Conservation (phyloP, 2,329 filamentous ascomycete genomes). For the Pseudocercospora fijiensis region DNA sequence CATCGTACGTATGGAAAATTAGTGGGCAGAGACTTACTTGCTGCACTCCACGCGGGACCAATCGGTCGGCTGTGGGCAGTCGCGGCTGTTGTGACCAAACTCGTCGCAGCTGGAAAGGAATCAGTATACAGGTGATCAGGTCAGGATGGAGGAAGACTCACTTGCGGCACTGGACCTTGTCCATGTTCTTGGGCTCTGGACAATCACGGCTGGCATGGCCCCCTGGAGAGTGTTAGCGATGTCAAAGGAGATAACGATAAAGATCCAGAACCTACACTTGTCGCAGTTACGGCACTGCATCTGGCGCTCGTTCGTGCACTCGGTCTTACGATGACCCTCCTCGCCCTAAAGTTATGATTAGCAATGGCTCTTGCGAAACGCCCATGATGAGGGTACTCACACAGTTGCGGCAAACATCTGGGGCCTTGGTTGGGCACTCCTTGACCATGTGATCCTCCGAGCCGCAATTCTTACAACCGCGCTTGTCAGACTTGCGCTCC, state of each 20-base stretch:
- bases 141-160: not conserved
- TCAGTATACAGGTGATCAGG: not conserved
- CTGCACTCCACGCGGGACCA: constrained; percentile 49
- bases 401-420: constrained; percentile 40
- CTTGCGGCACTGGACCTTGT: constrained; percentile 46
- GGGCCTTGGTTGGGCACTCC: constrained; percentile 50
- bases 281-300: constrained; percentile 41
- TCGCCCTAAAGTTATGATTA: too few relatives aligned
- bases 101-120: constrained; percentile 45
- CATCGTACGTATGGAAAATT: too few relatives aligned
- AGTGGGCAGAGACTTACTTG: not conserved
- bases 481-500: constrained; percentile 52
- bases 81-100: constrained; percentile 25
- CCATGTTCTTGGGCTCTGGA: constrained; percentile 58
- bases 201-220: constrained; percentile 56
- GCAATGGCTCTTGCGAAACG: too few relatives aligned
- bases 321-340: constrained; percentile 36
- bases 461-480: constrained; percentile 39
- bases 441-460: constrained; percentile 55
- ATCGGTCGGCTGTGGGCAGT: constrained; percentile 24
- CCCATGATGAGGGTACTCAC: too few relatives aligned
- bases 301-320: constrained; percentile 39
- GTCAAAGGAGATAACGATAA: not conserved
- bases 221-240: constrained; percentile 2
- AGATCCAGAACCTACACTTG: constrained; percentile 17